A percentile compares a stretch with the other conserved stretches of the same genome.
Conservation (phyloP, 371 early-diverging fungal species). For the Sporodiniella umbellata region DNA sequence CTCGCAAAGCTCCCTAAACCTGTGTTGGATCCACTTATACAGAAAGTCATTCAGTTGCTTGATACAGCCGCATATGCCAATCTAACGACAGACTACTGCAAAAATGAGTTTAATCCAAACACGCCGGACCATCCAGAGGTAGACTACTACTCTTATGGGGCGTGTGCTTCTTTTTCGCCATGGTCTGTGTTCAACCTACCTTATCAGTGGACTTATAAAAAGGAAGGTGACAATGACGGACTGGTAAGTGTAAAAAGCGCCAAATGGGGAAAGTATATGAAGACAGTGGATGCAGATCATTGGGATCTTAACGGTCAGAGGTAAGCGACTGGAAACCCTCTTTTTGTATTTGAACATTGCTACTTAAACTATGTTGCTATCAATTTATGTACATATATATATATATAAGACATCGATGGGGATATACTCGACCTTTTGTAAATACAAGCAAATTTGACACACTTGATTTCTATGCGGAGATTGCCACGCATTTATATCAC, state of each 20-base stretch:
- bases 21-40: conserved; percentile 15
- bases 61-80: conserved; percentile 90
- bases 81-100: conserved; percentile 83
- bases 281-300: conserved; percentile 80
- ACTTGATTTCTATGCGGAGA: conserved; percentile 71
- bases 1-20: conserved; percentile 15
- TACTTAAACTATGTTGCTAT: not conserved
- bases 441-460: conserved; percentile 58
- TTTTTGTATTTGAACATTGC: not conserved
- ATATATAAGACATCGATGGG: conserved; percentile 25
- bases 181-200: conserved; percentile 60
- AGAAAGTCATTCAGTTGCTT: conserved; percentile 26
- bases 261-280: conserved; percentile 83
- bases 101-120: conserved; percentile 76
- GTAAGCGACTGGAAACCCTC: conserved; percentile 3
- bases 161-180: conserved; percentile 44
- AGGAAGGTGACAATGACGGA: conserved; percentile 84
- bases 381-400: too few relatives aligned
- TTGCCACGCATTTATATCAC: conserved; percentile 67
- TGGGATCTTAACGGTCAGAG: conserved; percentile 70
- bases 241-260: conserved; percentile 79
- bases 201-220: conserved; percentile 34
- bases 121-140: conserved; percentile 78
- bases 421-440: conserved; percentile 16
- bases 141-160: conserved; percentile 79